These are phyloP conservation scores for Pythium coloratum DNA, from an alignment of 352 stramenopile species.

Conservation along the genomic window DNA sequence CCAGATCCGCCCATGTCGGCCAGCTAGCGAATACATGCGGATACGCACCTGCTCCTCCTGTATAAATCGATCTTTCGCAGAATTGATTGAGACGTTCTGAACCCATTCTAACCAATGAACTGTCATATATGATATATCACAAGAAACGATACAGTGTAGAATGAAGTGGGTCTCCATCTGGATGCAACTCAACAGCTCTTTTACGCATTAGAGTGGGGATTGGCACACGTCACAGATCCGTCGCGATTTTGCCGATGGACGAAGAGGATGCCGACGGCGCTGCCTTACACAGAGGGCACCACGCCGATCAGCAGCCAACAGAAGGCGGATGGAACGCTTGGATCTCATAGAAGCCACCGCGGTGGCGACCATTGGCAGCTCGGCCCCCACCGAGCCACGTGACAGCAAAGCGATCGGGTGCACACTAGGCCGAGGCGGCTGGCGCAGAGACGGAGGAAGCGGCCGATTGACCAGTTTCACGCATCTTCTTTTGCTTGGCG, in stretches of 20 bases:
- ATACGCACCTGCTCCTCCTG: neutral
- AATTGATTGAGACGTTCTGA: neutral
- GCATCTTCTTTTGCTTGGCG: conserved; percentile 20
- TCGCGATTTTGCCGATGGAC: neutral
- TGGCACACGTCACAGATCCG: neutral
- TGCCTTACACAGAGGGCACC: neutral
- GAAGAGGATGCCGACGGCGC: neutral
- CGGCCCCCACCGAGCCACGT: neutral
- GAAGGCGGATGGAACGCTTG: neutral
- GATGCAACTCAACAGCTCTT: conserved; percentile 1
- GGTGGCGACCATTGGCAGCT: neutral
- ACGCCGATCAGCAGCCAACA: neutral
- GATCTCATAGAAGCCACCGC: neutral
- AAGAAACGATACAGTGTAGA: neutral
- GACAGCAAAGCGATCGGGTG: neutral
- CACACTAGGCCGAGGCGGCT: neutral
- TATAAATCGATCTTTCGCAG: neutral
- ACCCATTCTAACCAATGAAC: neutral
- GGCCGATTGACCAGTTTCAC: neutral
- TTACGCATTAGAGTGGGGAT: neutral
- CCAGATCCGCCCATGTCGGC: neutral
- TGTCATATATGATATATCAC: neutral
- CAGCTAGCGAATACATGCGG: conserved; percentile 1
- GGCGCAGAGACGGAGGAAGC: neutral
- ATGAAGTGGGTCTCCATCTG: neutral